phyloP scores from a whole-genome alignment of 371 early-diverging fungal genomes.

The Basidiobolus meristosporus region DNA sequence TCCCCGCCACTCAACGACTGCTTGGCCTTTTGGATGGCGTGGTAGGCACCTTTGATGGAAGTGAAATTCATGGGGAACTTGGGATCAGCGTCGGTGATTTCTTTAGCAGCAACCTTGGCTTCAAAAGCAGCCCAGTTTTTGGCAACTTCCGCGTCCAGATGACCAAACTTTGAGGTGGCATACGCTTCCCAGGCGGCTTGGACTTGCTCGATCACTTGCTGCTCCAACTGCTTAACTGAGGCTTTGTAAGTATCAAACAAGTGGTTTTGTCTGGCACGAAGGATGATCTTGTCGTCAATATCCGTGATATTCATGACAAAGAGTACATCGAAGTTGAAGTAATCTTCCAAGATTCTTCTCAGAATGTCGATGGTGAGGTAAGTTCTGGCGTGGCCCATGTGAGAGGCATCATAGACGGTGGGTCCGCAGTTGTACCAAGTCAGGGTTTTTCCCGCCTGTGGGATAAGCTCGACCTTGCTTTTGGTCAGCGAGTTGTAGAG shows the following conservation, averaged over 20 bases:
- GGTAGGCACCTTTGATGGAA: conserved; percentile 21
- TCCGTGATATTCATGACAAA: conserved; percentile 99
- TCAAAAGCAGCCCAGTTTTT: conserved; percentile 32
- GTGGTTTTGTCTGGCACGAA: conserved; percentile 75
- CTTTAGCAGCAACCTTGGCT: conserved; percentile 19
- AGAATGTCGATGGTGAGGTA: conserved; percentile 94
- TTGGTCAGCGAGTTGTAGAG: conserved; percentile 64
- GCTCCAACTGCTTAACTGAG: conserved; percentile 12
- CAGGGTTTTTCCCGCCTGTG: conserved; percentile 55
- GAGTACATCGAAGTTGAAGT: conserved; percentile 87
- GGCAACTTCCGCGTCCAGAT: conserved; percentile 14
- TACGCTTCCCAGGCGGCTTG: conserved; percentile 38
- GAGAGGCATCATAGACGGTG: conserved; percentile 97
- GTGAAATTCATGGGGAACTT: conserved; percentile 61
- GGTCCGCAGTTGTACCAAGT: conserved; percentile 99
- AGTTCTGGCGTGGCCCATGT: conserved; percentile 97
- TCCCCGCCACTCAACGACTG: conserved; percentile 16
- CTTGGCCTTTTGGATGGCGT: conserved; percentile 25
- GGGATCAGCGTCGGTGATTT: conserved; percentile 23
- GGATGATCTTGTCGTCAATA: conserved; percentile 98
- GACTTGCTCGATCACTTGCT: conserved; percentile 23
- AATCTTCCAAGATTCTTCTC: conserved; percentile 88
- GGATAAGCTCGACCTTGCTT: conserved; percentile 57
- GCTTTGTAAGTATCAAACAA: conserved; percentile 44
- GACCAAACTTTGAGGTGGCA: conserved; percentile 32